A percentile compares a stretch with the other conserved stretches of the same genome.
These are phyloP conservation scores for Leptomonas pyrrhocoris DNA, from an alignment of 208 protist species.

Conservation along the genomic window DNA sequence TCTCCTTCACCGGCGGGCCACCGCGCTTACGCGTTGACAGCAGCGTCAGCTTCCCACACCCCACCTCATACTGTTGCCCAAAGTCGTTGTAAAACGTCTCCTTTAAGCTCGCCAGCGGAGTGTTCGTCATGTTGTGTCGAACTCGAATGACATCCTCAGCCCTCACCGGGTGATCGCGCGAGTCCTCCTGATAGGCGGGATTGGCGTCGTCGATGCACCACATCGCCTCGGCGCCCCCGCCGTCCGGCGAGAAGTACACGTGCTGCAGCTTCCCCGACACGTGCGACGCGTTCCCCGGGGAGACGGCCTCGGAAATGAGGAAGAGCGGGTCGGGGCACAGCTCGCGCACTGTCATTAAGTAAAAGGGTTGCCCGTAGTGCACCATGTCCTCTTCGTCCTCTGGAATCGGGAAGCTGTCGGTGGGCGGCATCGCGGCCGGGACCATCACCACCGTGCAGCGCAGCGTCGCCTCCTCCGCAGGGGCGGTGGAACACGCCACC, in stretches of 20 bases:
- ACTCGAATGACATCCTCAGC: constrained; percentile 73
- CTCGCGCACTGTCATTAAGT: constrained; percentile 78
- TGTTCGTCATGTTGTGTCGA: constrained; percentile 80
- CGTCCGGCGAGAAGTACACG: constrained; percentile 86
- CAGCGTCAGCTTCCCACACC: constrained; percentile 50
- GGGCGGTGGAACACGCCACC: constrained; percentile 62
- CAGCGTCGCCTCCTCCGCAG: constrained; percentile 58
- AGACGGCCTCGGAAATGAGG: constrained; percentile 71
- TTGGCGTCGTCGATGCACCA: constrained; percentile 82
- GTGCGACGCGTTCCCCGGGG: constrained; percentile 61
- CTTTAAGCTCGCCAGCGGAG: constrained; percentile 66
- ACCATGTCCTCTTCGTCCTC: constrained; percentile 84
- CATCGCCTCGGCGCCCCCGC: constrained; percentile 59
- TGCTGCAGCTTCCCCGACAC: constrained; percentile 77
- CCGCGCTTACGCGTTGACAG: constrained; percentile 52
- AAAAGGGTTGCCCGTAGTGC: constrained; percentile 90
- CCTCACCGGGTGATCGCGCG: constrained; percentile 82
- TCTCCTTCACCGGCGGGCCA: constrained; percentile 48
- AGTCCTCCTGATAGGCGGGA: constrained; percentile 81
- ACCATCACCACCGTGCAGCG: constrained; percentile 78
- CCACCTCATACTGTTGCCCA: constrained; percentile 81
- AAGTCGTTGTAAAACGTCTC: constrained; percentile 87
- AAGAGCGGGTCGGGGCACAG: constrained; percentile 77
- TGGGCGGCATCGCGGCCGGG: constrained; percentile 65
- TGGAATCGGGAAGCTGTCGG: constrained; percentile 72